phyloP scores from a whole-genome alignment of 495 filamentous ascomycete species.

The Baudoinia panamericana region DNA sequence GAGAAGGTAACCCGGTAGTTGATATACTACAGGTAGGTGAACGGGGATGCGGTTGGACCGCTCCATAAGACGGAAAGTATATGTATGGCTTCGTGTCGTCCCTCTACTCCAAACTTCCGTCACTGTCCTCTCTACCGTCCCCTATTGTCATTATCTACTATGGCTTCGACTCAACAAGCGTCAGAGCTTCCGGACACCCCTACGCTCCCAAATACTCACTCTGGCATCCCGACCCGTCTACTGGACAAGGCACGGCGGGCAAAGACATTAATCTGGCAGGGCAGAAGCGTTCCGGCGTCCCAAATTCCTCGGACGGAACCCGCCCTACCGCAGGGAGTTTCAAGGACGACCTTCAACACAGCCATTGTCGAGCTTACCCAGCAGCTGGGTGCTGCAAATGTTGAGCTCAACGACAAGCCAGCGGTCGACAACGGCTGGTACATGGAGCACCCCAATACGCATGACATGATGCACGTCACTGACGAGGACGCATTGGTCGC shows the following conservation, averaged over 20 bases:
- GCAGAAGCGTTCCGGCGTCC: neutral
- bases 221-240: constrained; percentile 10
- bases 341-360: constrained; percentile 4
- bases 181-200: constrained; percentile 9
- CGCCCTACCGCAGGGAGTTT: constrained; percentile 8
- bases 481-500: constrained; percentile 15
- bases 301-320: neutral
- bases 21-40: too few relatives aligned
- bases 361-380: constrained; percentile 4
- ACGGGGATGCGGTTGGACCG: too few relatives aligned
- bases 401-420: constrained; percentile 16
- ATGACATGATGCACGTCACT: constrained; percentile 24
- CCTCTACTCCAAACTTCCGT: too few relatives aligned
- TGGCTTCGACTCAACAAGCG: neutral
- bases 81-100: too few relatives aligned
- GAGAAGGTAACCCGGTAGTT: too few relatives aligned
- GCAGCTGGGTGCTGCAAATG: constrained; percentile 16
- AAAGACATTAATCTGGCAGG: constrained; percentile 6
- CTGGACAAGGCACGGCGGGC: constrained; percentile 7
- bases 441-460: constrained; percentile 20
- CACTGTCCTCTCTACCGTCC: too few relatives aligned
- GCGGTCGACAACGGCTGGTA: constrained; percentile 17
- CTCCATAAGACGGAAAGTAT: too few relatives aligned
- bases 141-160: neutral
- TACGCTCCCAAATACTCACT: constrained; percentile 6